Conservation (phyloP, 2,329 filamentous ascomycete genomes). For the Leptographium wingfieldii region DNA sequence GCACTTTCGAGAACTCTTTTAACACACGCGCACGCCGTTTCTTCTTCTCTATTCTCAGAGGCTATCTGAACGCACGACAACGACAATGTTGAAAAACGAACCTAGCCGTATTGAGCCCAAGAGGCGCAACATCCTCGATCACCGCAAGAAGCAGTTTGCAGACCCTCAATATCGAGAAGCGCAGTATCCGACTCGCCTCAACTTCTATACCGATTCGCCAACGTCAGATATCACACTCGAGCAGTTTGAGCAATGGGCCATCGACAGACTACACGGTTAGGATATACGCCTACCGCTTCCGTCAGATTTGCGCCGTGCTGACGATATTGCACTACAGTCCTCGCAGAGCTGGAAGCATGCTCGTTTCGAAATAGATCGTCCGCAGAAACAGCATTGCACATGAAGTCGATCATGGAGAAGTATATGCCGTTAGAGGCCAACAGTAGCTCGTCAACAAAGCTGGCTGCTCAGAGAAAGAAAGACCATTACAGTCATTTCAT, state of each 20-base stretch:
- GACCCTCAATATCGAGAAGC: constrained; percentile 62
- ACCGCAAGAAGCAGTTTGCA: constrained; percentile 80
- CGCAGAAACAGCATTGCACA: constrained; percentile 71
- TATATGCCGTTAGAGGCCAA: constrained; percentile 71
- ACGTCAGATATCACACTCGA: constrained; percentile 92
- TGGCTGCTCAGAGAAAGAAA: constrained; percentile 69
- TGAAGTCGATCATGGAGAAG: constrained; percentile 78
- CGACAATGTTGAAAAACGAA: constrained; percentile 35
- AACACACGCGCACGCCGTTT: neutral
- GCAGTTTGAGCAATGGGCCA: constrained; percentile 98
- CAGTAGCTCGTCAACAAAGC: constrained; percentile 44
- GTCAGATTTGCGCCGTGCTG: neutral
- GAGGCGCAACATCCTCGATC: constrained; percentile 61
- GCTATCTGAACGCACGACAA: neutral
- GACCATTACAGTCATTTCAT: constrained; percentile 99
- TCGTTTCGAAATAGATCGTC: constrained; percentile 82
- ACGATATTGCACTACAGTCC: constrained; percentile 35
- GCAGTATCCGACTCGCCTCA: constrained; percentile 74
- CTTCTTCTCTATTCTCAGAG: neutral
- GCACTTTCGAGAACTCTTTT: too few species aligned
- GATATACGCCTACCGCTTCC: neutral
- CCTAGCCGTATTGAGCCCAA: constrained; percentile 52
- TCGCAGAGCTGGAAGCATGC: constrained; percentile 84
- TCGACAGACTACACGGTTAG: constrained; percentile 72
- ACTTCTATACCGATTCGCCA: constrained; percentile 80